Conservation (phyloP, 2,329 filamentous ascomycete genomes). For the Emmonsiellopsis sp. region DNA sequence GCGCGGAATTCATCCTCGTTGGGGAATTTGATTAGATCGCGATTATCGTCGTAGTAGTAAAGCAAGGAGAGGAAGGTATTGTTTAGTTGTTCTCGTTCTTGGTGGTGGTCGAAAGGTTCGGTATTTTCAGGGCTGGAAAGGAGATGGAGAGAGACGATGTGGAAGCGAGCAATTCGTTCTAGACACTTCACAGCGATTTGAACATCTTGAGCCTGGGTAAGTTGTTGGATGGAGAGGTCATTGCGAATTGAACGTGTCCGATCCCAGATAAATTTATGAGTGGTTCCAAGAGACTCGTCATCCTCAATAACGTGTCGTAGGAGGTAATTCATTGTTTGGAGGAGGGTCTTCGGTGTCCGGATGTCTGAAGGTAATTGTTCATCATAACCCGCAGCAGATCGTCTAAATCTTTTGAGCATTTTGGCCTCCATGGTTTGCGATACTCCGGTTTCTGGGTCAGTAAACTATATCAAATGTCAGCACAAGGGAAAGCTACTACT, state of each 20-base stretch:
- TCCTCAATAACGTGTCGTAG: constrained; percentile 45
- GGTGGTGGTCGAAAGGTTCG: constrained; percentile 47
- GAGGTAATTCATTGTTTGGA: constrained; percentile 40
- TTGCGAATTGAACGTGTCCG: constrained; percentile 56
- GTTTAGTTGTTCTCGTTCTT: constrained; percentile 57
- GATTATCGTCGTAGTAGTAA: constrained; percentile 51
- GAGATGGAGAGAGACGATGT: constrained; percentile 53
- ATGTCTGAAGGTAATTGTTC: constrained; percentile 57
- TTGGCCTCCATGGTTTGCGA: constrained; percentile 26
- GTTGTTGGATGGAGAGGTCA: constrained; percentile 55
- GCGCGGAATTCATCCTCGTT: constrained; percentile 58
- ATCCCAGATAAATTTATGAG: constrained; percentile 59
- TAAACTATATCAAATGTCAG: constrained; percentile 19
- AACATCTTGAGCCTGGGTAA: constrained; percentile 49
- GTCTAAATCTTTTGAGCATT: constrained; percentile 57
- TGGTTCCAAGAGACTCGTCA: constrained; percentile 39
- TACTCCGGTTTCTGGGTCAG: constrained; percentile 26
- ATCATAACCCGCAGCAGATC: constrained; percentile 54
- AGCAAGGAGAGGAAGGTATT: constrained; percentile 53
- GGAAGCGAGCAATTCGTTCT: constrained; percentile 55
- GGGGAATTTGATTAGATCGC: constrained; percentile 39
- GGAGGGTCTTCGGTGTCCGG: constrained; percentile 45
- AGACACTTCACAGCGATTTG: constrained; percentile 50
- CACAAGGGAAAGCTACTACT: not conserved
- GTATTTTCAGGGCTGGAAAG: constrained; percentile 44